These are phyloP conservation scores for Dictyostelium intermedium DNA, from an alignment of 78 protist species.

Conservation along the genomic window DNA sequence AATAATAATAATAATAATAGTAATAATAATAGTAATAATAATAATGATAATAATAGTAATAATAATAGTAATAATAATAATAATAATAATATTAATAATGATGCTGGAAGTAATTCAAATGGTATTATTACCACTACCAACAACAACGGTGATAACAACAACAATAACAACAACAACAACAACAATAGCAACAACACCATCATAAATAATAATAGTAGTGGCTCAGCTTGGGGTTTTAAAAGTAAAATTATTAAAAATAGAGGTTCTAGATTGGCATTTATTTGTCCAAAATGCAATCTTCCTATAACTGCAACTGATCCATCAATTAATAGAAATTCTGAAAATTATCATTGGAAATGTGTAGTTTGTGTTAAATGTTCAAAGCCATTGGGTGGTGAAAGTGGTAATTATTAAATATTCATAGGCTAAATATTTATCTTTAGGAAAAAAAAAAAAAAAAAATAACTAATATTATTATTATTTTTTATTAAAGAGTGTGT, in stretches of 20 bases:
- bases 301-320: conserved; percentile 19
- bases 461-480: not conserved
- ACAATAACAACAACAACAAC: not conserved
- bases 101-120: too few species aligned
- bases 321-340: conserved; percentile 27
- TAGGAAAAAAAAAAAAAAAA: not conserved
- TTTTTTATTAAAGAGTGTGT: conserved; percentile 30
- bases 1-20: too few species aligned
- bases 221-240: not conserved
- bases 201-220: not conserved
- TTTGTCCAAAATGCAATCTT: conserved; percentile 64
- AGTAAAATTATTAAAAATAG: not conserved
- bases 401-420: not conserved
- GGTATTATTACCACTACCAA: too few species aligned
- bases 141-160: too few species aligned
- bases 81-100: too few species aligned
- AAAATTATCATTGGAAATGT: conserved; percentile 73
- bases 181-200: not conserved
- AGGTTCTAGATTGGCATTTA: not conserved
- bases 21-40: not conserved
- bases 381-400: conserved; percentile 24
- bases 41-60: not conserved
- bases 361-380: conserved; percentile 24
- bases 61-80: not conserved
- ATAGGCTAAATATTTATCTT: not conserved